These are phyloP conservation scores for Exophiala phaeomuriformis DNA, from an alignment of 2,329 filamentous ascomycete species.

Conservation along the genomic window DNA sequence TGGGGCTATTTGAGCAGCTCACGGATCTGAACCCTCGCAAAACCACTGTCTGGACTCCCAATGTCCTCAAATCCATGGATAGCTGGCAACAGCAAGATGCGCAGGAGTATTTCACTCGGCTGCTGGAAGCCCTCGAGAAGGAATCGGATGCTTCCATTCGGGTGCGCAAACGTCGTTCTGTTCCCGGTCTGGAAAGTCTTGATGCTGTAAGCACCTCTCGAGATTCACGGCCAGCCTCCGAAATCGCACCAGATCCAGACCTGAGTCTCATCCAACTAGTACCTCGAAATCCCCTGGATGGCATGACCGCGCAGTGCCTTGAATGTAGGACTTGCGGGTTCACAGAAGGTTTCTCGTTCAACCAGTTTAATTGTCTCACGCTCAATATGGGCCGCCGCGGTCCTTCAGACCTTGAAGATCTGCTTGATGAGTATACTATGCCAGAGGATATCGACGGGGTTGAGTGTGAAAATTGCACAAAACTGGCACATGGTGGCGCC, in stretches of 20 bases:
- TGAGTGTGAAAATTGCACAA: constrained; percentile 84
- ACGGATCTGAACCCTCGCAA: constrained; percentile 42
- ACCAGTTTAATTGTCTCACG: constrained; percentile 88
- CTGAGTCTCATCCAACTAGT: constrained; percentile 14
- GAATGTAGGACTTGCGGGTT: constrained; percentile 79
- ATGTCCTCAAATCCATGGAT: constrained; percentile 80
- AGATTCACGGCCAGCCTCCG: background rate
- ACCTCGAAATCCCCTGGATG: constrained; percentile 75
- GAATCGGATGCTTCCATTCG: constrained; percentile 50
- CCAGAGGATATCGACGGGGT: constrained; percentile 83
- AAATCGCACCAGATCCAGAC: background rate
- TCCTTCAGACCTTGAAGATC: constrained; percentile 66
- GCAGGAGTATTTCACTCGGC: constrained; percentile 90
- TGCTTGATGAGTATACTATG: constrained; percentile 75
- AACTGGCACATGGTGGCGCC: constrained; percentile 5
- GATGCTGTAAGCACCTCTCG: background rate
- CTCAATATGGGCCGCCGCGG: constrained; percentile 64
- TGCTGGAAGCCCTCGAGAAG: constrained; percentile 76
- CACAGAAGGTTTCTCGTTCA: constrained; percentile 81
- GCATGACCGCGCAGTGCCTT: constrained; percentile 78
- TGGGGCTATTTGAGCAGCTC: constrained; percentile 64
- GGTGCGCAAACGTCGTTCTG: constrained; percentile 12
- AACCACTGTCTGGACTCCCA: constrained; percentile 68
- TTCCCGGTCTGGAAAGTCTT: constrained; percentile 18
- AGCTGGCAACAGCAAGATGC: constrained; percentile 96